Evolutionary conservation across 306 rosid genomes (phyloP), one percentile per base, ranked within the genome.

Genomic region (Cicer arietinum): DNA sequence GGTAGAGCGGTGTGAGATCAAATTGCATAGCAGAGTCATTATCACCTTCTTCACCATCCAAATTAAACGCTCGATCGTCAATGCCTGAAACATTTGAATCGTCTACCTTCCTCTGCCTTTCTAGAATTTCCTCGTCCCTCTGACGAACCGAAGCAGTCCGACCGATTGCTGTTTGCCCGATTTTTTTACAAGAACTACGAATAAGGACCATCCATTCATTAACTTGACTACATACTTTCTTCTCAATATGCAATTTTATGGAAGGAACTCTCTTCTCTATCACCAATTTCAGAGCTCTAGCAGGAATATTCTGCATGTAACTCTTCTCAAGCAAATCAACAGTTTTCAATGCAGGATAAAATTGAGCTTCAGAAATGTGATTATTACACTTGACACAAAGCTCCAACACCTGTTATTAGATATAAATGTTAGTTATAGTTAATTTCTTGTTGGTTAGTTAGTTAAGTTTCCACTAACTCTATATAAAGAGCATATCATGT

Each of bases 121-220:
- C 92, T 18, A 90, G 77, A 85, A 87, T 87, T 77, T 90, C 97
- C 72, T 87, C 89, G 2, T 91, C 98, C 81, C 89, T 88, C 79
- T 88, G 92, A 17, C 96, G 94, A 37, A 79, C 87, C 3, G 92
- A 80, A 5, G 88, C 92, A 51, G 92, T 78, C 17, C 84, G 94
- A 10, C 89, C 87, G 39, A 94, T 94, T 8, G 96, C 96, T 1
- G 90, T 84, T 69, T 91, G 94, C 57, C 98, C 98, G 17, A 94
- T 90, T 63, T 20, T 78, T 79, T 91, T 91, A 6, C 92, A 94
- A 50, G 98, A 88, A 59, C 96, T 90, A 71, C 98, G 78, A 6
- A 94, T 81, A 13, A 88, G 96, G 8, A 90, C 96, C 73, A 94
- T 87, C 98, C 98, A 94, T 71, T 94, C 98, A 76, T 91, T 94